Evolutionary conservation across 108 stramenopile species (phyloP).

Genomic region (Fragilariopsis cylindrus): DNA sequence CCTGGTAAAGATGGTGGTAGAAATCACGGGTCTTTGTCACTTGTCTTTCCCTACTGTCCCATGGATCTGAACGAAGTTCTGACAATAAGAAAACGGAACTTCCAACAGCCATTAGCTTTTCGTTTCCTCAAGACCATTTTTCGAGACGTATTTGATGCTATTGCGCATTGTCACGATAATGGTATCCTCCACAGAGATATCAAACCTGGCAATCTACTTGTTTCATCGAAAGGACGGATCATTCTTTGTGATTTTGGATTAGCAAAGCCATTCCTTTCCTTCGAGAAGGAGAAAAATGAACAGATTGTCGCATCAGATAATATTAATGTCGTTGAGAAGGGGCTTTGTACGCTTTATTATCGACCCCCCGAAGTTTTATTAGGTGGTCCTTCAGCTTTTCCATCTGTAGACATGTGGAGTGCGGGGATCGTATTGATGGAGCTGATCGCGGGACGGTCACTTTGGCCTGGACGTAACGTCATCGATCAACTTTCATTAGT

Average conservation of each 20-base stretch:
- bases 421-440: constrained; percentile 66
- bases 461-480: constrained; percentile 63
- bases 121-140: constrained; percentile 48
- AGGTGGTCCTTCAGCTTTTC: constrained; percentile 43
- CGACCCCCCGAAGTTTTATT: constrained; percentile 79
- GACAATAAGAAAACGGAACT: constrained; percentile 49
- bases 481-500: constrained; percentile 71
- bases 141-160: constrained; percentile 65
- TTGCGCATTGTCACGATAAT: constrained; percentile 87
- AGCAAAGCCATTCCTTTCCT: constrained; percentile 37
- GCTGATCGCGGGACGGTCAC: constrained; percentile 46
- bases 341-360: constrained; percentile 76
- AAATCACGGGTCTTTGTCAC: constrained; percentile 29
- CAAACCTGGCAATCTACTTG: constrained; percentile 90
- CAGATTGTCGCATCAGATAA: not conserved
- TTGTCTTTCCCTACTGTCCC: constrained; percentile 77
- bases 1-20: constrained; percentile 1
- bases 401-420: constrained; percentile 67
- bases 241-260: constrained; percentile 84
- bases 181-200: constrained; percentile 94
- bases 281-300: not conserved
- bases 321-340: constrained; percentile 17
- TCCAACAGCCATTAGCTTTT: constrained; percentile 33
- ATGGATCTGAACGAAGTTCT: constrained; percentile 61
- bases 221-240: constrained; percentile 50